Percentiles rank a stretch among this genome's conserved stretches.
phyloP scores from a whole-genome alignment of 176 grass and related monocot species.

The Aegilops umbellulata region DNA sequence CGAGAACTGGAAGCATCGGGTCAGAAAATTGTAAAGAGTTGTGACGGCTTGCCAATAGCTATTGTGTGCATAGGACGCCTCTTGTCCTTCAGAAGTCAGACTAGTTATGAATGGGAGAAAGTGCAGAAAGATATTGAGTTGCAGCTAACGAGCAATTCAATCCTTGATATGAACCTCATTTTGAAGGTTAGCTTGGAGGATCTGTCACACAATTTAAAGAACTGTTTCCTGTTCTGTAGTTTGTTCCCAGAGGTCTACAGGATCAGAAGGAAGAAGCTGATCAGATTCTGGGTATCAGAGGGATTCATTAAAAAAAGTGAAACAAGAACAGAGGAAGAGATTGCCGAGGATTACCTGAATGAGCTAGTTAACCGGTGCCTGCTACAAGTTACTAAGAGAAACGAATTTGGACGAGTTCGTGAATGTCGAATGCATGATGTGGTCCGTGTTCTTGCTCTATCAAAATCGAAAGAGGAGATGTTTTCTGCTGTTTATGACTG shows the following conservation, averaged over 20 bases:
- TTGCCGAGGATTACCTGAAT: conserved; percentile 35
- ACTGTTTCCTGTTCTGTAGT: not conserved
- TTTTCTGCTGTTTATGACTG: conserved; percentile 12
- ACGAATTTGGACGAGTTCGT: conserved; percentile 14
- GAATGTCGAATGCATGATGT: conserved; percentile 35
- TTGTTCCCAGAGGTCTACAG: not conserved
- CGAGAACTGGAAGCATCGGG: not conserved
- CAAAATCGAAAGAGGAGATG: conserved; percentile 14
- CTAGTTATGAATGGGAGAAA: not conserved
- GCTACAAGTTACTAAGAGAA: conserved; percentile 29
- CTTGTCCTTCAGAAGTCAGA: not conserved
- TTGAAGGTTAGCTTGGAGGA: conserved; percentile 18
- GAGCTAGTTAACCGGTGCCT: conserved; percentile 34
- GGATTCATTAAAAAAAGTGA: conserved; percentile 24
- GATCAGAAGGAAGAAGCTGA: not conserved
- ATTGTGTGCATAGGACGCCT: conserved; percentile 13
- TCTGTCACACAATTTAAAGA: not conserved
- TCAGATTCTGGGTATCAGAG: not conserved
- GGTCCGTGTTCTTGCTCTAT: conserved; percentile 24
- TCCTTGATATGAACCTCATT: conserved; percentile 1
- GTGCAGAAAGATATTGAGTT: conserved; percentile 17
- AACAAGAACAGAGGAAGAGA: conserved; percentile 39
- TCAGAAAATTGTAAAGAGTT: not conserved
- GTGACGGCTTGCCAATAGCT: not conserved
- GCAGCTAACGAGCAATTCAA: not conserved